phyloP scores from a whole-genome alignment of 2,329 filamentous ascomycete genomes.

The Podosphaera aphanis region DNA sequence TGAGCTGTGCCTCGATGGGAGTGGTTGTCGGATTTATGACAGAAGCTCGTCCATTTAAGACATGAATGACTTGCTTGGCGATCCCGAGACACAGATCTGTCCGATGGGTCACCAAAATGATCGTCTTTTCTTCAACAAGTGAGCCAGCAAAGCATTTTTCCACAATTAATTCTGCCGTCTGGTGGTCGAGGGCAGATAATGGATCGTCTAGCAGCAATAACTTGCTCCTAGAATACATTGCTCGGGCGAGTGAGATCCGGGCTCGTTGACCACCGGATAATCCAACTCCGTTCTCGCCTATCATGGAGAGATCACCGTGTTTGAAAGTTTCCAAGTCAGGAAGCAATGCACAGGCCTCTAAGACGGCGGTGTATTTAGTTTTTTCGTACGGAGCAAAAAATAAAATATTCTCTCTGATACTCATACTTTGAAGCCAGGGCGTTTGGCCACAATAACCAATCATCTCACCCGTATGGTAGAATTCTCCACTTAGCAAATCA shows the following conservation, averaged over 20 bases:
- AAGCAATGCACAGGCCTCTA: slow-evolving; percentile 75
- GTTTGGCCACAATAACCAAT: slow-evolving; percentile 93
- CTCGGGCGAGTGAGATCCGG: slow-evolving; percentile 84
- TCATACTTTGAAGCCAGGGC: slow-evolving; percentile 89
- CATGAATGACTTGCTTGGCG: slow-evolving; percentile 57
- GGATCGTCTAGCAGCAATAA: slow-evolving; percentile 88
- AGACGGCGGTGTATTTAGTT: slow-evolving; percentile 64
- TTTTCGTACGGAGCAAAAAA: slow-evolving; percentile 67
- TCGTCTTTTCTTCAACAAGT: slow-evolving; percentile 71
- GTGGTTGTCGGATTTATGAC: too few species aligned
- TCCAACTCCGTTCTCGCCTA: slow-evolving; percentile 92
- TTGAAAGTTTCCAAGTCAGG: slow-evolving; percentile 83
- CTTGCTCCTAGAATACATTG: slow-evolving; percentile 83
- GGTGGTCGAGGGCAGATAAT: slow-evolving; percentile 85
- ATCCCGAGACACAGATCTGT: slow-evolving; percentile 64
- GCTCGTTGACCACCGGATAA: slow-evolving; percentile 95
- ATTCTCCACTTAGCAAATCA: slow-evolving; percentile 58
- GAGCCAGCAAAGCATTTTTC: slow-evolving; percentile 75
- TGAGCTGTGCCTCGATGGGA: too few species aligned
- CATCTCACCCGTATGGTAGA: slow-evolving; percentile 62
- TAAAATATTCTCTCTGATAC: slow-evolving; percentile 85
- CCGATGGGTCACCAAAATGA: slow-evolving; percentile 90
- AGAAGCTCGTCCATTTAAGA: slow-evolving; percentile 87
- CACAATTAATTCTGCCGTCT: slow-evolving; percentile 97
- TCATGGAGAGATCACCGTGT: slow-evolving; percentile 73